phyloP scores from a whole-genome alignment of 2,329 filamentous ascomycete species.

The Colletotrichum noveboracense region DNA sequence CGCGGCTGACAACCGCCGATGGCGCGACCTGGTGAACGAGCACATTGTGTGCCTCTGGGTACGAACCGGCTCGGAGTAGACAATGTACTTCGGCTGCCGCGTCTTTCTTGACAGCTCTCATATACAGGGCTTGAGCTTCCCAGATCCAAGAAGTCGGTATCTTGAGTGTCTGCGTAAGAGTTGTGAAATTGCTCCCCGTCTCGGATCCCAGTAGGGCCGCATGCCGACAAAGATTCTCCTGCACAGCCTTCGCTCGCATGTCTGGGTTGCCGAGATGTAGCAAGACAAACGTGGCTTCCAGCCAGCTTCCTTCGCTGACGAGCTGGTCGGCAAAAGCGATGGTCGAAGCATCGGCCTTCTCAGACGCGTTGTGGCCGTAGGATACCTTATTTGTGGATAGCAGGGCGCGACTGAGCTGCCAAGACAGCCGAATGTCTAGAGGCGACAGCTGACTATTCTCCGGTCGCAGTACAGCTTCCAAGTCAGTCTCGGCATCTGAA shows the following conservation, averaged over 20 bases:
- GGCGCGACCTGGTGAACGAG: conserved; percentile 84
- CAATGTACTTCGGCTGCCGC: conserved; percentile 76
- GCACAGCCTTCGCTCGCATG: conserved; percentile 70
- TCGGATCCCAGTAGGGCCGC: conserved; percentile 69
- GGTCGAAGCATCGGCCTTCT: conserved; percentile 70
- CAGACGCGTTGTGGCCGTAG: conserved; percentile 57
- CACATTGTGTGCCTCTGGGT: conserved; percentile 82
- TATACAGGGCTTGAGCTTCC: conserved; percentile 84
- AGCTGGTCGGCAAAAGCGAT: conserved; percentile 70
- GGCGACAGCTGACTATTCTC: conserved; percentile 78
- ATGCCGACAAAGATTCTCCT: conserved; percentile 77
- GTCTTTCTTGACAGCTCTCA: conserved; percentile 74
- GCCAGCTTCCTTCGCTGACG: conserved; percentile 68
- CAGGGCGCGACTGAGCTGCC: conserved; percentile 81
- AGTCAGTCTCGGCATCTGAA: conserved; percentile 58
- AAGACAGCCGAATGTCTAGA: conserved; percentile 77
- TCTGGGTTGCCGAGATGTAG: conserved; percentile 71
- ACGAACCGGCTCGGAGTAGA: conserved; percentile 78
- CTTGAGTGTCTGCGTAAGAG: conserved; percentile 67
- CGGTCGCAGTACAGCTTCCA: conserved; percentile 77
- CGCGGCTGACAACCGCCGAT: conserved; percentile 78
- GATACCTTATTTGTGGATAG: conserved; percentile 53
- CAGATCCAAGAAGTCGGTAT: conserved; percentile 84
- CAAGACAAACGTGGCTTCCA: conserved; percentile 77
- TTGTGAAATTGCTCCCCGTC: conserved; percentile 59